Evolutionary conservation across 2,329 filamentous ascomycete species (phyloP), one percentile per base, ranked within the genome.

Genomic region (Ceratocystis cubensis): DNA sequence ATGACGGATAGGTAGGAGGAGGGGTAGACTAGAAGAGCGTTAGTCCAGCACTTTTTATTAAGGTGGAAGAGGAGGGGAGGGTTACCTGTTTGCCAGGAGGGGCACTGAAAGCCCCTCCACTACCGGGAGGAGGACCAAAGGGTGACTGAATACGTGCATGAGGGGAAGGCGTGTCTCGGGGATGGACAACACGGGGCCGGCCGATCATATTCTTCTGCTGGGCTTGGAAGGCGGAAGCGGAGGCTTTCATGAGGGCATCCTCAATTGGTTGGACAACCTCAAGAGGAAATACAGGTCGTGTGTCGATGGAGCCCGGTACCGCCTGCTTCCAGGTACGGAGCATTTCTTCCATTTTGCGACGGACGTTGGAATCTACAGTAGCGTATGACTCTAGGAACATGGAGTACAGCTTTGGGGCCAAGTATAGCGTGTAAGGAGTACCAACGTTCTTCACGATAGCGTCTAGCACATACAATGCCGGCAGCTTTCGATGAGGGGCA

Each of bases 361-460:
- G 86, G 25, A 92, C 91, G 68, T 82, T 82, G 69, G 84, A 83
- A 72, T 96, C 91, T 69, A 97, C 92, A 68, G 95, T 84, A 2
- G 88, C 89, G 74, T 97, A 99, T 46, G 94, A 89, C 72, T 95
- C 90, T 91, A 97, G 96, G 74, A 96, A 99, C 3, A 91, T 97
- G 71, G 87, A 84, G 76, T 93, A 97, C 48, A 99, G 84, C 73
- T 93, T 93, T 50, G 90, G 87, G 64, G 92, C 91, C 70, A 99
- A 88, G 75, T 96, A 97, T 13, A 97, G 82, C 0, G 93, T 97
- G 76, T 99, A 99, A 6, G 94, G 94, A 0, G 93, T 96, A 69
- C 94, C 94, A 69, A 99, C 91, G 79, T 99, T 97, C 77, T 99
- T 99, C 74, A 96, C 92, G 69, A 99, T 93, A 17, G 93, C 97